Conservation (phyloP, 2,329 filamentous ascomycete species). For the Akanthomyces dipterigenus region DNA sequence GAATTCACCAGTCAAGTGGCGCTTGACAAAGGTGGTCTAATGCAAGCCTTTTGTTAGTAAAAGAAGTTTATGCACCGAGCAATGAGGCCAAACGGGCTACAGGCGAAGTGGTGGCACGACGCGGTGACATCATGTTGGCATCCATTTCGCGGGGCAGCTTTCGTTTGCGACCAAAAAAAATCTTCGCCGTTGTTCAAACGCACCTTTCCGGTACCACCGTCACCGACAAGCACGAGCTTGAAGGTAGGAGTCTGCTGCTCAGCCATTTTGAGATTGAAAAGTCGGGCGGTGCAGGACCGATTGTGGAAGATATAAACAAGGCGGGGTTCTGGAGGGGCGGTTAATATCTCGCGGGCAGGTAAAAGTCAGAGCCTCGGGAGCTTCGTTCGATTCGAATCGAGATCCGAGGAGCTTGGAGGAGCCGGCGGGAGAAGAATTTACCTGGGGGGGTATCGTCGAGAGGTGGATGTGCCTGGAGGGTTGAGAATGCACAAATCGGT, state of each 20-base stretch:
- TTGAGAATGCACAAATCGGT: conserved; percentile 30
- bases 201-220: conserved; percentile 99
- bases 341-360: conserved; percentile 21
- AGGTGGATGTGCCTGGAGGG: conserved; percentile 27
- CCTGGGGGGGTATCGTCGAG: conserved; percentile 10
- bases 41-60: conserved; percentile 14
- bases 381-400: conserved; percentile 3
- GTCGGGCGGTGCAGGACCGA: conserved; percentile 17
- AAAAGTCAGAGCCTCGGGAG: neutral
- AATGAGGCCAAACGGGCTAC: neutral
- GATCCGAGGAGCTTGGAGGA: conserved; percentile 12
- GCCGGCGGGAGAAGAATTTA: conserved; percentile 13
- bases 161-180: conserved; percentile 12
- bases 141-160: conserved; percentile 13
- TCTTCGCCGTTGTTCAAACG: conserved; percentile 17
- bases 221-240: conserved; percentile 99
- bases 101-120: conserved; percentile 13
- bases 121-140: conserved; percentile 15
- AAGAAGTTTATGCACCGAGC: neutral
- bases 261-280: conserved; percentile 53
- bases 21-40: conserved; percentile 99
- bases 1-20: conserved; percentile 98
- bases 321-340: conserved; percentile 32
- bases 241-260: conserved; percentile 64
- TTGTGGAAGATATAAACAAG: conserved; percentile 40